Evolutionary conservation across 2,329 filamentous ascomycete genomes (phyloP).

Genomic region (Akanthomyces lecanii): DNA sequence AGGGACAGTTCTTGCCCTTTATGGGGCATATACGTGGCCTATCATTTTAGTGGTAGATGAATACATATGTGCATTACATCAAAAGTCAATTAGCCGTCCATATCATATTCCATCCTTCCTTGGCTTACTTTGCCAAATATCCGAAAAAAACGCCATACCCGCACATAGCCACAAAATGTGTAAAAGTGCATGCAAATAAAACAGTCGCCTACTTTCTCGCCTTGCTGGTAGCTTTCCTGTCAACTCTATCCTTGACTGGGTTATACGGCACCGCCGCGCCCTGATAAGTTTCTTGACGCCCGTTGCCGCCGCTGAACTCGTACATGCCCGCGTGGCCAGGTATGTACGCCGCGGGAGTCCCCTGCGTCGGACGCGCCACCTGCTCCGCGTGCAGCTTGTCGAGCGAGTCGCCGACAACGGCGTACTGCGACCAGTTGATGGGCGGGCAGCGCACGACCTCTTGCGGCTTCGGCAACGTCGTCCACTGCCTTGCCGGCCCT

Average conservation of each 20-base stretch:
- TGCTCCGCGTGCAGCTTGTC: conserved; percentile 85
- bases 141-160: not conserved
- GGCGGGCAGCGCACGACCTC: conserved; percentile 80
- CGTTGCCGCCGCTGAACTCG: conserved; percentile 44
- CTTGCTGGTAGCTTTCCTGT: conserved; percentile 31
- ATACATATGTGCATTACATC: not conserved
- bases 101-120: not conserved
- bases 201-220: conserved; percentile 25
- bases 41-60: not conserved
- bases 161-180: not conserved
- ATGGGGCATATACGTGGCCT: not conserved
- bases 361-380: conserved; percentile 56
- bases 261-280: conserved; percentile 47
- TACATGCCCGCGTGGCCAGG: conserved; percentile 43
- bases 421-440: conserved; percentile 94
- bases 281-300: conserved; percentile 41
- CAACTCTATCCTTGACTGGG: conserved; percentile 46
- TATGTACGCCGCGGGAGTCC: conserved; percentile 41
- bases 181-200: not conserved
- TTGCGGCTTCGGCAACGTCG: conserved; percentile 69
- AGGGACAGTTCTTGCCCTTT: not conserved
- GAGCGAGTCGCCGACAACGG: conserved; percentile 72
- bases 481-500: conserved; percentile 42
- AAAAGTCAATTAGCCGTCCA: not conserved
- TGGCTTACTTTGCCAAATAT: not conserved